Conservation (phyloP, 352 stramenopile genomes). For the Globisporangium cederbergense region DNA sequence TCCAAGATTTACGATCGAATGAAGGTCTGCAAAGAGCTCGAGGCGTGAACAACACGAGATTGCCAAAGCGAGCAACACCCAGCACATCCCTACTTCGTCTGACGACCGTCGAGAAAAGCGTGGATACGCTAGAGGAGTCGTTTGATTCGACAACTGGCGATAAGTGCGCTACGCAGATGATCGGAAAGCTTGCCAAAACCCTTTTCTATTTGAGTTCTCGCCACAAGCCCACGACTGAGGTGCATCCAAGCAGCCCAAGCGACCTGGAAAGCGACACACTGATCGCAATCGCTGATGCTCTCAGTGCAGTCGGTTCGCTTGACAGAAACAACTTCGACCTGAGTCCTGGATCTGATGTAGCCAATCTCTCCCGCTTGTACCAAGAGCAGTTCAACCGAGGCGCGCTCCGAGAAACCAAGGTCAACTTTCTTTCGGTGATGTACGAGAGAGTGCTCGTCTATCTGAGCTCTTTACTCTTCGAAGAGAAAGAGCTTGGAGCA, state of each 20-base stretch:
- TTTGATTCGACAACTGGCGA: slow-evolving; percentile 6
- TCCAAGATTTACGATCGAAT: not conserved
- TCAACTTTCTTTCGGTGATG: slow-evolving; percentile 44
- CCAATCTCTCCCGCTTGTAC: slow-evolving; percentile 53
- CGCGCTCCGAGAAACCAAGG: slow-evolving; percentile 48
- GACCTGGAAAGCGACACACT: slow-evolving; percentile 11
- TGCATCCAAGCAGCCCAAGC: not conserved
- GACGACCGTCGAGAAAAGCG: slow-evolving; percentile 12
- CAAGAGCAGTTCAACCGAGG: slow-evolving; percentile 52
- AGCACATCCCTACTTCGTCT: slow-evolving; percentile 17
- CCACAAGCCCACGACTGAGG: slow-evolving; percentile 7
- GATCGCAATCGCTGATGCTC: slow-evolving; percentile 45
- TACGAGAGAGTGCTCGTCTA: slow-evolving; percentile 57
- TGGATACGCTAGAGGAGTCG: slow-evolving; percentile 13
- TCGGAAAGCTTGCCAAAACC: slow-evolving; percentile 45
- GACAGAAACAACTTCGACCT: slow-evolving; percentile 61
- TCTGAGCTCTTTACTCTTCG: slow-evolving; percentile 68
- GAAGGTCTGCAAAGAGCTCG: not conserved
- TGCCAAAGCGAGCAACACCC: not conserved
- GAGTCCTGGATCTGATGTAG: slow-evolving; percentile 41
- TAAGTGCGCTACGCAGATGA: slow-evolving; percentile 7
- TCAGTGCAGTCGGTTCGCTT: slow-evolving; percentile 66
- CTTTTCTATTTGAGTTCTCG: slow-evolving; percentile 49
- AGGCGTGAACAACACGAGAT: not conserved
- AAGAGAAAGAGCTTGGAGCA: slow-evolving; percentile 27